A percentile compares a stretch with the other conserved stretches of the same genome.
phyloP scores from a whole-genome alignment of 1,284 basidiomycete species.

The Schizopora paradoxa region DNA sequence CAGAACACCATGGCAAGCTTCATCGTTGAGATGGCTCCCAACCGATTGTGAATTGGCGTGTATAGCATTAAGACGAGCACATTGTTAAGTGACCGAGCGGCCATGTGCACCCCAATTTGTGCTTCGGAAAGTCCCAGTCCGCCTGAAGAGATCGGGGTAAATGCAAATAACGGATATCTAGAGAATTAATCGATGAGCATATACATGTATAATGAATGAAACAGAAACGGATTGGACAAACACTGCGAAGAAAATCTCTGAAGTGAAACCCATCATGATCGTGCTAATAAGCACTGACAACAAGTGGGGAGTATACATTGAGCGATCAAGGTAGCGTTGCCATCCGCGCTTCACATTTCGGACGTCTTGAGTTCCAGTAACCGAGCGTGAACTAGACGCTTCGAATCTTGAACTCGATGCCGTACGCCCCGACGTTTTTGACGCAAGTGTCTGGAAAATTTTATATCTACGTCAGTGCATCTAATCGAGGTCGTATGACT shows the following conservation, averaged over 20 bases:
- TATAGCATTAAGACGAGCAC: slow-evolving; percentile 18
- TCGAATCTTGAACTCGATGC: slow-evolving; percentile 8
- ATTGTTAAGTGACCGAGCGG: slow-evolving; percentile 19
- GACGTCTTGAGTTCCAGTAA: too few relatives aligned
- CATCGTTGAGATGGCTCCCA: slow-evolving; percentile 21
- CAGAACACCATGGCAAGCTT: slow-evolving; percentile 16
- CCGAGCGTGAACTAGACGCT: slow-evolving; percentile 4
- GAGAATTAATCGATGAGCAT: background rate
- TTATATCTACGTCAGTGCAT: background rate
- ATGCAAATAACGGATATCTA: slow-evolving; percentile 23
- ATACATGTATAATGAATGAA: background rate
- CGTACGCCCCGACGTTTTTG: slow-evolving; percentile 9
- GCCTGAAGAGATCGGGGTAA: slow-evolving; percentile 23
- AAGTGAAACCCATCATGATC: slow-evolving; percentile 15
- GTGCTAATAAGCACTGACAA: slow-evolving; percentile 12
- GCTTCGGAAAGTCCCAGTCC: slow-evolving; percentile 22
- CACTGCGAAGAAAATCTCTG: slow-evolving; percentile 20
- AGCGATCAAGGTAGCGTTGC: too few relatives aligned
- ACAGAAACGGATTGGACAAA: background rate
- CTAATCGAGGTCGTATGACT: background rate
- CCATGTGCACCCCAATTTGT: slow-evolving; percentile 22
- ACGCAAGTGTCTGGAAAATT: slow-evolving; percentile 2
- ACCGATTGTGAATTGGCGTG: slow-evolving; percentile 9
- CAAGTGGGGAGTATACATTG: slow-evolving; percentile 16
- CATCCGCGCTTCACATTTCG: too few relatives aligned